Base-by-base conservation (phyloP, 2,329 filamentous ascomycete genomes). In the Xylariaceae sp. region DNA sequence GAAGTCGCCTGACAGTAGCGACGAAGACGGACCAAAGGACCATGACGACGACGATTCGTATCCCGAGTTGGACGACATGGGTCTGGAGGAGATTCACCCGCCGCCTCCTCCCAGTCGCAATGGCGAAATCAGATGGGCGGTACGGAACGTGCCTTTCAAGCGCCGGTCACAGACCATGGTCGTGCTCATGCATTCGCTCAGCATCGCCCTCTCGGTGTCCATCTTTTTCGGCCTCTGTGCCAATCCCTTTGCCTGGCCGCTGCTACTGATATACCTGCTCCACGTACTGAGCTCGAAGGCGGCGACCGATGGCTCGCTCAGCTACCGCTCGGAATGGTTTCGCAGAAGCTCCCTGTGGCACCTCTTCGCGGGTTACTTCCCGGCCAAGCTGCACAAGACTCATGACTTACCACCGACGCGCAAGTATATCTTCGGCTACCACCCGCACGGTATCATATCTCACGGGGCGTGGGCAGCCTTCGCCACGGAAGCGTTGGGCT, bases 371-470 rank as follows among this genome's bases (percentile, higher is more conserved):
- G 84, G 78, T 12, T 98, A 96, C 65, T 98, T 93, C 54, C 92
- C 92, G 4, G 86, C 88, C 30, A 75, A 75, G 36, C 71, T 98
- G 24, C 88, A 96, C 64, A 86, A 92, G 45, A 92, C 86, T 4
- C 74, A 83, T 45, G 72, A 81, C 36, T 74, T 98, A 5, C 75
- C 83, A 15, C 74, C 87, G 0, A 87, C 82, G 1, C 72, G 88
- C 42, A 94, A 94, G 60, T 98, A 96, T 63, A 88, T 98, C 43
- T 88, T 98, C 50, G 90, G 90, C 28, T 96, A 96, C 58, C 92
- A 96, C 51, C 92, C 92, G 0, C 92, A 98, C 55, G 90, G 92
- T 16, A 96, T 98, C 58, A 95, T 98, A 52, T 92, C 84, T 5
- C 87, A 95, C 50, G 92, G 90, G n/a, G 90, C 89, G 0, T 95